Conservation (phyloP, 305 asterid genomes). For the Ruellia speciosa region DNA sequence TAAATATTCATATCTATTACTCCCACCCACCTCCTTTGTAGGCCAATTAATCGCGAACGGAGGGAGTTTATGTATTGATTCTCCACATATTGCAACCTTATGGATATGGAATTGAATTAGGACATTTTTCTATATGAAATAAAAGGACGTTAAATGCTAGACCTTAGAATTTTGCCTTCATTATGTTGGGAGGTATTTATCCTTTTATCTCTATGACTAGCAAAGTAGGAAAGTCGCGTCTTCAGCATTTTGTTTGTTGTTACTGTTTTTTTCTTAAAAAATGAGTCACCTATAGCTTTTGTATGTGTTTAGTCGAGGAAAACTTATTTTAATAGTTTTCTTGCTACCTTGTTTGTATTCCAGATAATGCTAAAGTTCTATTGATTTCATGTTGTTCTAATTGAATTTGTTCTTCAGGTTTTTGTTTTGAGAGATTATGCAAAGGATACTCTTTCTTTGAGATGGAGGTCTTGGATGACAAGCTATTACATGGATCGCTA, state of each 20-base stretch:
- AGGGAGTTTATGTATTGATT: too few species aligned
- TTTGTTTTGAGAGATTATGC: constrained; percentile 90
- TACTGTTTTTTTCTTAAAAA: too few species aligned
- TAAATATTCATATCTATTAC: neutral
- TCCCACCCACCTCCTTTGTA: neutral
- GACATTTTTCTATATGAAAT: too few species aligned
- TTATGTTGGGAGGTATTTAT: too few species aligned
- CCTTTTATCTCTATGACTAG: too few species aligned
- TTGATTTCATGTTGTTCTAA: constrained; percentile 9
- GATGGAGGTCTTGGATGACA: constrained; percentile 98
- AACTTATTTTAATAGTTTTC: constrained; percentile 10
- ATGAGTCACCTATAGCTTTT: neutral
- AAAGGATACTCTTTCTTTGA: constrained; percentile 68
- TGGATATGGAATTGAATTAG: too few species aligned
- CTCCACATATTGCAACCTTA: too few species aligned
- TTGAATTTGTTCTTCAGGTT: constrained; percentile 39
- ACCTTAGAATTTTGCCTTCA: too few species aligned
- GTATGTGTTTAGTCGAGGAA: neutral
- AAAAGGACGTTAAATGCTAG: too few species aligned
- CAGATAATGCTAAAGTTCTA: neutral
- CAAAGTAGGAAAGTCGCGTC: too few species aligned
- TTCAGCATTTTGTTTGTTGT: too few species aligned
- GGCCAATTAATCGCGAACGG: too few species aligned
- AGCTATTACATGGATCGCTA: constrained; percentile 79
- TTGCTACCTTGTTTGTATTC: neutral